Evolutionary conservation across 495 filamentous ascomycete genomes (phyloP).

Genomic region (Annulohypoxylon nitens): DNA sequence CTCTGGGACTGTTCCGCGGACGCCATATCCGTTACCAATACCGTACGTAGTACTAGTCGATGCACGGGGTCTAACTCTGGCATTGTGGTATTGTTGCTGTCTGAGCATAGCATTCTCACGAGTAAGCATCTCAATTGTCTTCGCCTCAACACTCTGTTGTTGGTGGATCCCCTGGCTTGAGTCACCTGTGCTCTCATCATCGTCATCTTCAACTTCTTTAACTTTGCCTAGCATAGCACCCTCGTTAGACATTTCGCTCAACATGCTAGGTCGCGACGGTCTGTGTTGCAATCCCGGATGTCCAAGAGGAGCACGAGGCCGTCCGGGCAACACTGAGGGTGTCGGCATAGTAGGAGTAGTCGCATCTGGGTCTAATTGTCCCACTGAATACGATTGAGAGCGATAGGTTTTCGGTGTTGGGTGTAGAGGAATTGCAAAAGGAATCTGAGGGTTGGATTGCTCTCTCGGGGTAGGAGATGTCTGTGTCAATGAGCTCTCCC

Average conservation of each 20-base stretch:
- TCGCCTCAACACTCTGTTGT: slow-evolving; percentile 69
- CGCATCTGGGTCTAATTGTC: slow-evolving; percentile 84
- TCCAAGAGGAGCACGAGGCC: slow-evolving; percentile 65
- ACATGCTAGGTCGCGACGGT: slow-evolving; percentile 85
- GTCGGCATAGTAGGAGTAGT: slow-evolving; percentile 60
- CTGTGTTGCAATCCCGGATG: slow-evolving; percentile 81
- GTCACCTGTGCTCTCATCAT: slow-evolving; percentile 75
- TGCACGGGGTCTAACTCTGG: slow-evolving; percentile 73
- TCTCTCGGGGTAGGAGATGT: slow-evolving; percentile 61
- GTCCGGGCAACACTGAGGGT: slow-evolving; percentile 60
- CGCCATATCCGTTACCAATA: slow-evolving; percentile 68
- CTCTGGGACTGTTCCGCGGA: slow-evolving; percentile 75
- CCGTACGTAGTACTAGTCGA: slow-evolving; percentile 66
- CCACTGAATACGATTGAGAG: slow-evolving; percentile 97
- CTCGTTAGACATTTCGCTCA: slow-evolving; percentile 82
- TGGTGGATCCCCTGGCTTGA: slow-evolving; percentile 65
- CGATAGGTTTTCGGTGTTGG: slow-evolving; percentile 93
- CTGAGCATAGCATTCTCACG: slow-evolving; percentile 79
- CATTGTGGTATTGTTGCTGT: slow-evolving; percentile 72
- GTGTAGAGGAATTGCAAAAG: slow-evolving; percentile 90
- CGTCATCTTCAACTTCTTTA: slow-evolving; percentile 85
- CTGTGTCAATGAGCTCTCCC: slow-evolving; percentile 56
- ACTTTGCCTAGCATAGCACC: slow-evolving; percentile 78
- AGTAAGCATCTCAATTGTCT: slow-evolving; percentile 78
- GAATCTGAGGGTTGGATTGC: slow-evolving; percentile 73